Base-by-base conservation (phyloP, 108 stramenopile species). In the Fistulifera solaris region DNA sequence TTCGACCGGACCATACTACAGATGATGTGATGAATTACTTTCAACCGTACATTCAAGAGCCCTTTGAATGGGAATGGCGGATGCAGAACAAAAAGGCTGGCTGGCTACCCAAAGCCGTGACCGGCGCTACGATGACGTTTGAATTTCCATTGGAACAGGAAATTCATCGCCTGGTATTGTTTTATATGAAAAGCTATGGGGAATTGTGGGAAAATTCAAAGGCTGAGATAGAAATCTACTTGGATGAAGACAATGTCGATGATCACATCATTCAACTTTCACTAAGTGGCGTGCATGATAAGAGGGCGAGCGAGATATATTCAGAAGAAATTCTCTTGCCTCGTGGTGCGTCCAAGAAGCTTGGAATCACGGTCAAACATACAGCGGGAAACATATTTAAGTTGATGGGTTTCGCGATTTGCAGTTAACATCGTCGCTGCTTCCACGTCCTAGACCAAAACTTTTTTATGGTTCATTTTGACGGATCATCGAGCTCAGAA, bases 131-230 rank as follows among this genome's bases (percentile, higher is more conserved):
- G 0, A 48, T 62, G 24, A 53, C 58, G 14, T 39, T 76, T 40
- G 65, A 66, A 0, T 66, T 72, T 62, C 23, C 61, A 21, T 44
- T 39, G 18, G 40, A 59, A n/a, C 75, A 69, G 61, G 56, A 76
- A 0, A 73, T 90, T 21, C 70, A 63, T 0, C 62, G 72, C 15
- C 46, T 82, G 28, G 83, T 77, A 1, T 51, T 80, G 48, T 81
- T 90, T 61, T 78, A 66, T 23, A 85, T 90, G 84, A 83, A 70
- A 42, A 85, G 83, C 26, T 90, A 86, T 44, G 88, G 88, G 18
- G 67, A 56, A 7, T 81, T 77, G 54, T 90, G 88, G 88, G 65
- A 72, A 16, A 67, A 75, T 7, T 83, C 71, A 48, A 43, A 43
- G 48, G 45, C 73, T 52, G 28, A 24, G 48, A 56, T 39, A 51